Evolutionary conservation across 352 stramenopile species (phyloP), one percentile per base, ranked within the genome.

Genomic region (Peronospora farinosa): DNA sequence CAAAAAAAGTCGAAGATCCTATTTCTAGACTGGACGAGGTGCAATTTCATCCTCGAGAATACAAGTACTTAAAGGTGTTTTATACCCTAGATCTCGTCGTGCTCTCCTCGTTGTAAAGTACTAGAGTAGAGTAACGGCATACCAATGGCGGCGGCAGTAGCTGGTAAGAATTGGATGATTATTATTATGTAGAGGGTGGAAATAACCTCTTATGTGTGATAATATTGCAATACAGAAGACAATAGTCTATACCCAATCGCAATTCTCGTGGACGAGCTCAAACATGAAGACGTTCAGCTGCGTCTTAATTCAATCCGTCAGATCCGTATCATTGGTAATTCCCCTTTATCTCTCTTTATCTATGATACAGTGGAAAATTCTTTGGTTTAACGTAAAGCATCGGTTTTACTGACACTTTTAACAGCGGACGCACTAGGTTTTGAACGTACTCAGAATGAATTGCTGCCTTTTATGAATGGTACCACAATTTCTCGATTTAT

Each of bases 381-480:
- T 3, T 15, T 5, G 16, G 50, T 32, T 35, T 65, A 62, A 65
- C 41, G 12, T 54, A 28, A 8, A 43, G 2, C 47, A 23, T 42
- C 12, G 39, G 1, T 52, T 56, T 11, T 46, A 39, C 48, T 41
- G 31, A 9, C 6, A 54, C 12, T 40, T n/a, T 43, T 46, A 40
- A 10, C 52, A 93, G 89, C 89, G 13, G 72, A 83, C 46, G 92
- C 92, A 15, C 69, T 98, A 21, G 93, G 93, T 5, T 73, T 76
- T 6, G 76, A 97, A 41, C 83, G 93, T 32, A 96, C 90, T 46
- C 73, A 87, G 39, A 78, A 94, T 33, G 97, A 99, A 75, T 75
- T 99, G 12, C 59, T 99, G n/a, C 96, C 97, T 2, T 99, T 99
- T 60, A 72, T 99, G 31, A 95, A 95, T 54, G 87, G 86, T 93